These are phyloP conservation scores for Zelopaecilomyces penicillatus DNA, from an alignment of 2,329 filamentous ascomycete genomes.

Conservation along the genomic window DNA sequence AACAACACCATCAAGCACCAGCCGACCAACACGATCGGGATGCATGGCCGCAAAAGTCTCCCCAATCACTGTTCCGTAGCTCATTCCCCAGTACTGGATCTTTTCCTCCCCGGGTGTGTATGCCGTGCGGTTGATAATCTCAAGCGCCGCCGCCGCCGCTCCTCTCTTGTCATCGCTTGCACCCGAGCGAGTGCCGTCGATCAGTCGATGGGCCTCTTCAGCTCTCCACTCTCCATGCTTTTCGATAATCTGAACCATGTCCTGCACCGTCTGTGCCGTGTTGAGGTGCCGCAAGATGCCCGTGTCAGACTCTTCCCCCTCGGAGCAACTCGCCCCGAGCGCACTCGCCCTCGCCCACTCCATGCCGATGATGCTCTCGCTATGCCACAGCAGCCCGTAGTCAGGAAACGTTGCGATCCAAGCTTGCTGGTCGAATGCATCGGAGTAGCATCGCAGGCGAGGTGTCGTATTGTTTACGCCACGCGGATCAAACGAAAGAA, in stretches of 20 bases:
- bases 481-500: conserved; percentile 33
- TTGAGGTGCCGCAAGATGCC: conserved; percentile 27
- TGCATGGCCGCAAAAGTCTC: conserved; percentile 23
- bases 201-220: conserved; percentile 9
- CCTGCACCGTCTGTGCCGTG: conserved; percentile 37
- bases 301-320: conserved; percentile 10
- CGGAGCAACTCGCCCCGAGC: conserved; percentile 15
- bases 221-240: conserved; percentile 28
- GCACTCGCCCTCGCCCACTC: conserved; percentile 16
- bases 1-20: conserved; percentile 18
- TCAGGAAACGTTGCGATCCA: conserved; percentile 11
- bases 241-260: conserved; percentile 42
- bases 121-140: conserved; percentile 7
- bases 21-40: conserved; percentile 13
- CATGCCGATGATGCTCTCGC: conserved; percentile 11
- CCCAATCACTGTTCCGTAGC: conserved; percentile 27
- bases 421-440: conserved; percentile 7
- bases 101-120: conserved; percentile 11
- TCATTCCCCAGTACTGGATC: conserved; percentile 20
- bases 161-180: not conserved
- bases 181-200: not conserved
- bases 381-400: conserved; percentile 5
- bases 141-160: not conserved
- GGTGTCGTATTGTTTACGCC: conserved; percentile 31
- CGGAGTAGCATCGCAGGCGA: conserved; percentile 9